Percentiles rank a stretch among this genome's conserved stretches.
Evolutionary conservation across 345 rosid species (phyloP).

Genomic region (Streptanthus diversifolius): DNA sequence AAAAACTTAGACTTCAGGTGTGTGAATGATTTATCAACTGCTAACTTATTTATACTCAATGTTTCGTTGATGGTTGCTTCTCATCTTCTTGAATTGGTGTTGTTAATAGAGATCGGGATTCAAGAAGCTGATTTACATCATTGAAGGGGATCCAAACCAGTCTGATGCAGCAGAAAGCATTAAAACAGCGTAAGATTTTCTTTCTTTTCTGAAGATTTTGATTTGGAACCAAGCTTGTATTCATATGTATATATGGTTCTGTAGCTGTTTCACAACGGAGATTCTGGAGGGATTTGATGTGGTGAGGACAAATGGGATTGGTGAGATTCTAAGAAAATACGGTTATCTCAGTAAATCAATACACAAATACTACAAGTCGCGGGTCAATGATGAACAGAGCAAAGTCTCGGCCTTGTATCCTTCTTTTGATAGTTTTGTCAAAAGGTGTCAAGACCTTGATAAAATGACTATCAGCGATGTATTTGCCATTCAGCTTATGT

Average conservation of each 20-base stretch:
- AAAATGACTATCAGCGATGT: constrained; percentile 85
- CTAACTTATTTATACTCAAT: neutral
- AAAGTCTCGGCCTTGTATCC: constrained; percentile 41
- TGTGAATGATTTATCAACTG: neutral
- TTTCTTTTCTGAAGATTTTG: neutral
- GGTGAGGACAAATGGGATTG: constrained; percentile 66
- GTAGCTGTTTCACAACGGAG: constrained; percentile 91
- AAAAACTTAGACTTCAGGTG: constrained; percentile 83
- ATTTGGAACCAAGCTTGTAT: neutral
- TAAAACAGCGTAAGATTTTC: constrained; percentile 70
- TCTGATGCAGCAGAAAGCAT: constrained; percentile 87
- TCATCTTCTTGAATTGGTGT: constrained; percentile 1
- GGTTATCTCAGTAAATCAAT: constrained; percentile 69
- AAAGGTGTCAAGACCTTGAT: constrained; percentile 71
- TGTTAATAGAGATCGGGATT: constrained; percentile 68
- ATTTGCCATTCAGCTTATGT: constrained; percentile 91
- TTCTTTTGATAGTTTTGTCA: constrained; percentile 53
- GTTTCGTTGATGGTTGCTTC: neutral
- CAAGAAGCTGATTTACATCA: constrained; percentile 78
- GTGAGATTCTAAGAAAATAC: constrained; percentile 73
- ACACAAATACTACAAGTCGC: constrained; percentile 51
- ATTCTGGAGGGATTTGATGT: constrained; percentile 90
- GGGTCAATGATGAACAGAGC: constrained; percentile 36
- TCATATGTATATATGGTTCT: neutral
- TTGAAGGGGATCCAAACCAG: constrained; percentile 85